Evolutionary conservation across 1,139 yeast genomes (phyloP), one percentile per base, ranked within the genome.

Genomic region (Suhomyces guaymorum): DNA sequence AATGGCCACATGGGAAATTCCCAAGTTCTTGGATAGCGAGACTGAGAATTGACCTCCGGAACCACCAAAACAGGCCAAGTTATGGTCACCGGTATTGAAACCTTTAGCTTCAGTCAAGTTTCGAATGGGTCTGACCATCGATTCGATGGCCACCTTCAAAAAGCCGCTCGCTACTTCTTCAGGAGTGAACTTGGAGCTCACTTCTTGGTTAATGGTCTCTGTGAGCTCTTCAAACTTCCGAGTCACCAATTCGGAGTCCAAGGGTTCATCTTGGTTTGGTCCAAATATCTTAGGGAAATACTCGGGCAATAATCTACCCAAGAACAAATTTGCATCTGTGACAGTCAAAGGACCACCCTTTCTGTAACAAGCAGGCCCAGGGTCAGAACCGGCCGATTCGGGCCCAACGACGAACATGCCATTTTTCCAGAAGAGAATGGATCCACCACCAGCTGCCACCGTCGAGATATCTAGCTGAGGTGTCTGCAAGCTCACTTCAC

Each of bases 381-480:
- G 75, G 44, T 69, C 71, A 20, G 70, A 62, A 4, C 74, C 74
- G 9, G 75, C 75, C 12, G 70, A 63, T 45, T 69, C 73, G 1
- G 75, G 75, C 2, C 75, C 75, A 10, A 68, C 72, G 2, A 67
- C 73, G 48, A 69, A 69, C 61, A 69, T 66, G 1, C 70, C 70
- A 43, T 69, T 68, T 40, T 57, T 62, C 71, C 72, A 68, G 39
- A 67, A 67, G 22, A 69, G 51, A 59, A 66, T 66, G 1, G 71
- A 65, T 0, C 75, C 75, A 35, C 75, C 75, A 25, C 75, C 75
- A 8, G 75, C 75, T 10, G 75, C 75, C 14, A 69, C 75, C 1
- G 74, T 69, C 1, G 73, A 66, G 21, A 69, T 68, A 39, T 69
- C 73, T 36, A 69, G 54, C 44, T 69, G 75, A 3, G 75, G 75